These are phyloP conservation scores for Gelatoporia subvermispora DNA, from an alignment of 768 basidiomycete species.

Conservation along the genomic window DNA sequence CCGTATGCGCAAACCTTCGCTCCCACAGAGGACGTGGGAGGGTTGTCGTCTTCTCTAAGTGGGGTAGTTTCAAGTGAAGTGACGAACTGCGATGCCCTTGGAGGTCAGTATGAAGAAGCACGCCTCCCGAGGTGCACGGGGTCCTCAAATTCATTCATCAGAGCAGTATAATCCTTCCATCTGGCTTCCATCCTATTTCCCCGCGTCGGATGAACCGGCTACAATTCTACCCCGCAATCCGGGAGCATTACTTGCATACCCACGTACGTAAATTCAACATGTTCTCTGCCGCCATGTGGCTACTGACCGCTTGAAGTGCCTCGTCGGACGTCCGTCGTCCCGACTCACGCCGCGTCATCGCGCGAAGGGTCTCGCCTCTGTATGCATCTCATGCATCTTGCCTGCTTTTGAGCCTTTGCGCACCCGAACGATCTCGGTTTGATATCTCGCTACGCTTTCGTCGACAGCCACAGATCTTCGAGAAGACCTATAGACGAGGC, in stretches of 20 bases:
- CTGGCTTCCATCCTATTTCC: background rate
- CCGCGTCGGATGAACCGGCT: background rate
- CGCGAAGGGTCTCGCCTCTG: background rate
- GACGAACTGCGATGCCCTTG: too few relatives aligned
- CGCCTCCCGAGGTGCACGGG: too few relatives aligned
- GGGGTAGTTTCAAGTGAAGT: too few relatives aligned
- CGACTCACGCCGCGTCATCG: background rate
- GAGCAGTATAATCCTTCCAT: too few relatives aligned
- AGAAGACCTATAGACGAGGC: background rate
- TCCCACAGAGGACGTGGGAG: too few relatives aligned
- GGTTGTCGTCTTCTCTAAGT: too few relatives aligned
- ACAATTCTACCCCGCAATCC: background rate
- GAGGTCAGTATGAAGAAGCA: too few relatives aligned
- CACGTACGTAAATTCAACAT: background rate
- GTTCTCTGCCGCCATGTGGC: background rate
- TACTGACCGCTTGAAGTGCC: background rate
- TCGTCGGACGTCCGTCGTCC: background rate
- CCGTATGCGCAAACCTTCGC: too few relatives aligned
- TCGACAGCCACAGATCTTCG: background rate
- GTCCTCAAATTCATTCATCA: too few relatives aligned
- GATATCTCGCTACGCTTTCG: background rate
- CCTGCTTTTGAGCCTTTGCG: background rate
- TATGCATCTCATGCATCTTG: background rate
- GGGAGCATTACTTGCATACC: background rate
- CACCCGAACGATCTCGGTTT: too few relatives aligned